Conservation (phyloP, 164 flowering plant genomes). For the Brasenia schreberi region DNA sequence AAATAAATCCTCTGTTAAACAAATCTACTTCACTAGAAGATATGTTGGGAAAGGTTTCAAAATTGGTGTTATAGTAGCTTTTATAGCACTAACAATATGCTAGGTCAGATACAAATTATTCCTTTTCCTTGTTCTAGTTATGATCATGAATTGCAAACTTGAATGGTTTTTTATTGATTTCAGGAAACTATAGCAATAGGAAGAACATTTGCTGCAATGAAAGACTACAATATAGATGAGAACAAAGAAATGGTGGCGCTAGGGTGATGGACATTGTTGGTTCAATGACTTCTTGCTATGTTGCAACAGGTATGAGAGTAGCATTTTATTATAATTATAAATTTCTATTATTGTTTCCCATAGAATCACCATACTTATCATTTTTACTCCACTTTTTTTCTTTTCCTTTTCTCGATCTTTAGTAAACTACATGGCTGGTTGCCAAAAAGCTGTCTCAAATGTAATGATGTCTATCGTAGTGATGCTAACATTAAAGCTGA, state of each 20-base stretch:
- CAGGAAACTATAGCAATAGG: conserved; percentile 94
- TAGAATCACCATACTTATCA: background rate
- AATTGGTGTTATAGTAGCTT: conserved; percentile 71
- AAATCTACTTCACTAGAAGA: conserved; percentile 55
- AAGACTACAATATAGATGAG: conserved; percentile 79
- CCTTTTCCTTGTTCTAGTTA: background rate
- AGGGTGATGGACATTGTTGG: conserved; percentile 86
- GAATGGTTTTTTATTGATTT: conserved; percentile 1
- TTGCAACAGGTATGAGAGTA: conserved; percentile 53
- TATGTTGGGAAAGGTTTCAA: conserved; percentile 43
- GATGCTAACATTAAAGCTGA: conserved; percentile 32
- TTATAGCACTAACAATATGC: conserved; percentile 75
- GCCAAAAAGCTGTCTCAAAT: conserved; percentile 69
- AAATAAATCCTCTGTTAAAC: conserved; percentile 50
- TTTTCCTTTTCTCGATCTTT: conserved; percentile 72
- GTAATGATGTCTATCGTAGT: conserved; percentile 75
- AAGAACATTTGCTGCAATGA: conserved; percentile 83
- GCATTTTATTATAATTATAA: background rate
- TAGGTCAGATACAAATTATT: background rate
- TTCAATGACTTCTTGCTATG: conserved; percentile 88
- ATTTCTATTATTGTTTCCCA: background rate
- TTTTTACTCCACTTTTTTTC: background rate
- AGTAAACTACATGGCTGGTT: conserved; percentile 69
- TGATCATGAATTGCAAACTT: background rate
- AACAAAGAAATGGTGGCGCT: conserved; percentile 97